Evolutionary conservation across 2,329 filamentous ascomycete species (phyloP).

Genomic region (Diaporthe helianthi): DNA sequence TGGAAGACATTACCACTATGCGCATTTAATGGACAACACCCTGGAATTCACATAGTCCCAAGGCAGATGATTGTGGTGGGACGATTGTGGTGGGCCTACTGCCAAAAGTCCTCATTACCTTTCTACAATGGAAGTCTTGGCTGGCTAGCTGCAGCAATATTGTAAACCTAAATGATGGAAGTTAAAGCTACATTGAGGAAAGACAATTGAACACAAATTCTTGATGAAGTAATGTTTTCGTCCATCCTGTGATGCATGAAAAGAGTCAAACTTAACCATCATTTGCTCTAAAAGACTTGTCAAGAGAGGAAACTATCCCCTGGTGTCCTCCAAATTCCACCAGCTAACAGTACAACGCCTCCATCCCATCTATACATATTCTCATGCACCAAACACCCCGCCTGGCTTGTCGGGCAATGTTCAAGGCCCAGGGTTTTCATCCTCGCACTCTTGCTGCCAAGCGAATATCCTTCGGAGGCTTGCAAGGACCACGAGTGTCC

Average conservation of each 20-base stretch:
- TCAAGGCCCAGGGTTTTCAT: conserved; percentile 27
- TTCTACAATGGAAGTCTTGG: background rate
- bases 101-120: background rate
- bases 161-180: background rate
- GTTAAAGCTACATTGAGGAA: background rate
- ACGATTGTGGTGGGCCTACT: background rate
- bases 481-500: conserved; percentile 37
- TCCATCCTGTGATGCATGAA: background rate
- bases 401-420: conserved; percentile 37
- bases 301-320: background rate
- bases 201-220: conserved; percentile 23
- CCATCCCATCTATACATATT: conserved; percentile 11
- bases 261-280: conserved; percentile 12
- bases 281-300: conserved; percentile 11
- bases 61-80: background rate
- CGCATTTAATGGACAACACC: background rate
- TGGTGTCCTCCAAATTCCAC: background rate
- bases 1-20: background rate
- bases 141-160: background rate
- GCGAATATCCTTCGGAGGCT: background rate
- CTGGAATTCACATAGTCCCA: background rate
- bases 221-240: conserved; percentile 18
- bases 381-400: background rate
- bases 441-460: background rate
- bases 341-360: background rate